Conservation (phyloP, 2,329 filamentous ascomycete species). For the Fusarium phyllophilum region DNA sequence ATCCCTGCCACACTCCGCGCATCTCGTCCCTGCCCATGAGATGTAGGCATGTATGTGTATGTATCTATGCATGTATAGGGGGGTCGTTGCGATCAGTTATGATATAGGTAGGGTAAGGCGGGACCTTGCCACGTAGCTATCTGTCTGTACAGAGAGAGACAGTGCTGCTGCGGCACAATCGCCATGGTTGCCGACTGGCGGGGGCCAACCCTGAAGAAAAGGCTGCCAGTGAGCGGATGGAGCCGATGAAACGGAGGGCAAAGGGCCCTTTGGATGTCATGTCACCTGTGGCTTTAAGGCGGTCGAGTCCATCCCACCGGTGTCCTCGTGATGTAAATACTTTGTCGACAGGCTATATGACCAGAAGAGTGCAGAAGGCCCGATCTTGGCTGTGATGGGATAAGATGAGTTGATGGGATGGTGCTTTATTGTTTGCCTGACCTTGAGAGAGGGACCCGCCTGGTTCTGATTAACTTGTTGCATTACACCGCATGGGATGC, state of each 20-base stretch:
- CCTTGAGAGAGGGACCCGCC: slow-evolving; percentile 19
- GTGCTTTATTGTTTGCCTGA: slow-evolving; percentile 6
- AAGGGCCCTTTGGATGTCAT: slow-evolving; percentile 7
- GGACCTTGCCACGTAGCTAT: slow-evolving; percentile 37
- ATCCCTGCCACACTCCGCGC: slow-evolving; percentile 27
- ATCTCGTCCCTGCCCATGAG: slow-evolving; percentile 18
- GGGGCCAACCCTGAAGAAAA: slow-evolving; percentile 8
- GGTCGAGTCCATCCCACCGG: slow-evolving; percentile 4
- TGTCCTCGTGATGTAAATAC: slow-evolving; percentile 22
- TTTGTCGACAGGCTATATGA: slow-evolving; percentile 23
- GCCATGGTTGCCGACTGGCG: slow-evolving; percentile 32
- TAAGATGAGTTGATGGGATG: not conserved
- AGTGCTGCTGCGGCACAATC: slow-evolving; percentile 13
- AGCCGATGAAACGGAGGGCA: slow-evolving; percentile 28
- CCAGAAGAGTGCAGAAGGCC: slow-evolving; percentile 21
- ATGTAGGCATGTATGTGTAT: slow-evolving; percentile 13
- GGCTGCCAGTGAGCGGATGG: slow-evolving; percentile 26
- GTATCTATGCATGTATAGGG: not conserved
- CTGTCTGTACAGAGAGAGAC: not conserved
- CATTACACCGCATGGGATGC: slow-evolving; percentile 32
- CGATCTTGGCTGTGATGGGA: slow-evolving; percentile 16
- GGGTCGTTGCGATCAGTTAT: slow-evolving; percentile 23
- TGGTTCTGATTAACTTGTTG: slow-evolving; percentile 5
- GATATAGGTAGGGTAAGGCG: slow-evolving; percentile 32
- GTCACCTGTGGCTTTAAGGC: slow-evolving; percentile 20